Conservation (phyloP, 1,139 yeast species). For the Schizosaccharomyces versatilis region DNA sequence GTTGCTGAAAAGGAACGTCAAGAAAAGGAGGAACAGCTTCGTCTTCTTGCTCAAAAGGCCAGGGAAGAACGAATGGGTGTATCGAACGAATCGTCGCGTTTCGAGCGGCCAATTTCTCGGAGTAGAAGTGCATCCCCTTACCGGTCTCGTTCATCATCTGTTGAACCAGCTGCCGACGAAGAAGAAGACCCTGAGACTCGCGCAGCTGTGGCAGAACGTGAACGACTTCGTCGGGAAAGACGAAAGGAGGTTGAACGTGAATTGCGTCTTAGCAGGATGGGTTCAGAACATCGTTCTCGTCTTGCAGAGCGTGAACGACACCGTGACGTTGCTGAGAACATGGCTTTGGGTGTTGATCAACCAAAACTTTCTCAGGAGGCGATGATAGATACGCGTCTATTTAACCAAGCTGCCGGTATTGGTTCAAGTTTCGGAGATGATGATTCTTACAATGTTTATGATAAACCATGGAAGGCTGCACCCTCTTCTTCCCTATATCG, state of each 20-base stretch:
- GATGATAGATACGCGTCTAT: conserved; percentile 35
- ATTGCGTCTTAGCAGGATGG: conserved; percentile 25
- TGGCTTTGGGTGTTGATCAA: conserved; percentile 30
- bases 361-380: conserved; percentile 23
- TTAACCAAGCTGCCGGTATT: conserved; percentile 19
- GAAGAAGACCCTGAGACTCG: conserved; percentile 10
- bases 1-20: conserved; percentile 33
- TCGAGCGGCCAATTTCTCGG: conserved; percentile 1
- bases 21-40: conserved; percentile 38
- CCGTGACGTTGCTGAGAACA: conserved; percentile 34
- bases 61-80: conserved; percentile 20
- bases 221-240: conserved; percentile 25
- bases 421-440: conserved; percentile 19
- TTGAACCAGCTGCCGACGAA: conserved; percentile 9
- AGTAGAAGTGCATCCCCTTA: background rate
- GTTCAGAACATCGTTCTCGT: conserved; percentile 26
- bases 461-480: conserved; percentile 31
- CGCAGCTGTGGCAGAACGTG: conserved; percentile 20
- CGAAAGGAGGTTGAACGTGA: conserved; percentile 28
- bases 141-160: background rate
- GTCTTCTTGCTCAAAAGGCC: conserved; percentile 37
- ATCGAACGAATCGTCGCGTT: background rate
- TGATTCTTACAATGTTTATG: conserved; percentile 32
- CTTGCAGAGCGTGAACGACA: conserved; percentile 26
- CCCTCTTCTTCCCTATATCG: conserved; percentile 30